A percentile compares a stretch with the other conserved stretches of the same genome.
Conservation (phyloP, 164 flowering plant genomes). For the Vitis amurensis region DNA sequence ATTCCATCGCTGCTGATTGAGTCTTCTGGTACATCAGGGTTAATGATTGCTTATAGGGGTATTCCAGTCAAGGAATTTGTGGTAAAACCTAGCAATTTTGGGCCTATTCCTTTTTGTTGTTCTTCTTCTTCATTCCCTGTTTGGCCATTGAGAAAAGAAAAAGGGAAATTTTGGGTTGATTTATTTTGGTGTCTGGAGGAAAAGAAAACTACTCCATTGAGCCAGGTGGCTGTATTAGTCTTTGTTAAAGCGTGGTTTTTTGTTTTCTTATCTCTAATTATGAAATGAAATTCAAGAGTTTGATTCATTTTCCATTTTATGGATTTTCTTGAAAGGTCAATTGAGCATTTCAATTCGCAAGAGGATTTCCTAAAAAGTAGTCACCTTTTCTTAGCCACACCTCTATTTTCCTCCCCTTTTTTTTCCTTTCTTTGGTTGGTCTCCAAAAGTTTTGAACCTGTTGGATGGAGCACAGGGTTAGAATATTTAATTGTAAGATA, state of each 20-base stretch:
- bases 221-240: neutral
- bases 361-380: neutral
- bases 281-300: neutral
- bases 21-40: slow-evolving; percentile 1
- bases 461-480: too few relatives aligned
- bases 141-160: neutral
- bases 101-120: neutral
- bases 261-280: too few relatives aligned
- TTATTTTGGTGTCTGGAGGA: neutral
- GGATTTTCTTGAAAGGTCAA: neutral
- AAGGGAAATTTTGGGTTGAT: neutral
- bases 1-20: slow-evolving; percentile 9
- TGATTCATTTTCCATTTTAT: neutral
- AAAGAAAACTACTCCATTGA: neutral
- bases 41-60: slow-evolving; percentile 7
- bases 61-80: neutral
- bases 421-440: too few relatives aligned
- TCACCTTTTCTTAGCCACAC: neutral
- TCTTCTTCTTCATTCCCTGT: neutral
- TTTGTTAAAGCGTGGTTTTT: neutral
- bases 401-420: too few relatives aligned
- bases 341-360: neutral
- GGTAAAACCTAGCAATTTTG: neutral
- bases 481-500: too few relatives aligned
- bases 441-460: too few relatives aligned